Evolutionary conservation across 2,329 filamentous ascomycete species (phyloP).

Genomic region (Fusarium phyllophilum): DNA sequence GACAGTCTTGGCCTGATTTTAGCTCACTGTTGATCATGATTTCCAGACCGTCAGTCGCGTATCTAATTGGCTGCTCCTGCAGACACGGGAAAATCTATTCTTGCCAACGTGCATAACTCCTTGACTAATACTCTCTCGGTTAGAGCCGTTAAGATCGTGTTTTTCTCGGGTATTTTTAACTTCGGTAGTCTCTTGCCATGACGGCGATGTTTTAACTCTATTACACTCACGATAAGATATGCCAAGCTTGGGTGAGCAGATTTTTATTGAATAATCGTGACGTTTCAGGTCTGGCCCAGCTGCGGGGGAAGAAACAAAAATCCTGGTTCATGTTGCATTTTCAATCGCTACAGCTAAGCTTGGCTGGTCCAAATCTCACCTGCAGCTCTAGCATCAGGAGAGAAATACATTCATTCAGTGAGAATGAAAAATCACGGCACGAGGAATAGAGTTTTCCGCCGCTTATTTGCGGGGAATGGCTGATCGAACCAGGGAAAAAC

Average conservation of each 20-base stretch:
- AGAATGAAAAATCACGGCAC: background rate
- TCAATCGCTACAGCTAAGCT: background rate
- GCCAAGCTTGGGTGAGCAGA: background rate
- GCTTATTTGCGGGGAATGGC: conserved; percentile 8
- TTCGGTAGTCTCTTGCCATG: conserved; percentile 16
- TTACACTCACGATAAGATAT: background rate
- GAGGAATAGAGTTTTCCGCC: background rate
- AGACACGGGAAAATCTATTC: conserved; percentile 4
- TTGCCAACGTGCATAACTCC: background rate
- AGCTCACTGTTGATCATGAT: conserved; percentile 10
- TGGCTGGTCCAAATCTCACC: conserved; percentile 14
- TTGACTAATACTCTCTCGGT: background rate
- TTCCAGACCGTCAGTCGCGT: background rate
- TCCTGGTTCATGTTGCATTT: background rate
- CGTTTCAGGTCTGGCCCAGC: background rate
- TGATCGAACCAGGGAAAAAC: background rate
- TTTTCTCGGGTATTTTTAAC: conserved; percentile 10
- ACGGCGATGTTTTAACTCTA: background rate
- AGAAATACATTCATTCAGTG: background rate
- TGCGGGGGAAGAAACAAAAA: conserved; percentile 9
- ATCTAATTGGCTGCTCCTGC: background rate
- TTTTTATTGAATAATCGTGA: conserved; percentile 25
- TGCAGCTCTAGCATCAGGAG: conserved; percentile 22
- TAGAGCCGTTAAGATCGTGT: background rate
- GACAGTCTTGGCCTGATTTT: conserved; percentile 6